Evolutionary conservation across 139 green algal species (phyloP), one percentile per base, ranked within the genome.

Genomic region (Parachlorella kessleri): DNA sequence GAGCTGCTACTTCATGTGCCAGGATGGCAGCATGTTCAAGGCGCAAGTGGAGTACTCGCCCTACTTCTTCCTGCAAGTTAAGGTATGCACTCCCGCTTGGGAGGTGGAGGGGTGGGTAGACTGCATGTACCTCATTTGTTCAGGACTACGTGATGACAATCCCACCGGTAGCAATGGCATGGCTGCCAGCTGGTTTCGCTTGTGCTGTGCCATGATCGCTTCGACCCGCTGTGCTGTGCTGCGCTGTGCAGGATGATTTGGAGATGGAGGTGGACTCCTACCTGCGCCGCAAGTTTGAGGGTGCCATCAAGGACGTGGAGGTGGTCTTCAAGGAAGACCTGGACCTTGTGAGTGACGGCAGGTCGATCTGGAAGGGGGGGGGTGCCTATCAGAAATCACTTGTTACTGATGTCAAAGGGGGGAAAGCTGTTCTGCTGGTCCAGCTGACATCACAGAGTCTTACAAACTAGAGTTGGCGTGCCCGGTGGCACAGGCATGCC

Each of bases 11-110:
- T 98, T 98, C 88, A 94, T 96, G 90, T 95, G 94, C 78, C 92
- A 97, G 89, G 92, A 98, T 80, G 94, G 95, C 23, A 84, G 78
- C 81, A 98, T 96, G 91, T 99, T 99, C 91, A 97, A 98, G 78
- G 90, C 91, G 0, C 84, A 95, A 7, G 80, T 97, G 53, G 63
- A 85, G 35, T 98, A 92, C 41, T 69, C 87, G 67, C 95, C 96
- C 33, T 99, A 99, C 88, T 97, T 99, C 78, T 98, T 98, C 85
- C 63, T 99, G 28, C 87, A 90, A 33, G 83, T 94, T 59, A 92
- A 90, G 85, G 90, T 88, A 39, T 2, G 75, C 7, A 59, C 18
- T 10, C 48, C 48, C n/a, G n/a, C n/a, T n/a, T n/a, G n/a, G n/a
- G n/a, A n/a, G n/a, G n/a, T n/a, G n/a, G n/a, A n/a, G n/a, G n/a